Evolutionary conservation across 1,284 basidiomycete species (phyloP), one percentile per base, ranked within the genome.

Genomic region (Ustanciosporium gigantosporum): DNA sequence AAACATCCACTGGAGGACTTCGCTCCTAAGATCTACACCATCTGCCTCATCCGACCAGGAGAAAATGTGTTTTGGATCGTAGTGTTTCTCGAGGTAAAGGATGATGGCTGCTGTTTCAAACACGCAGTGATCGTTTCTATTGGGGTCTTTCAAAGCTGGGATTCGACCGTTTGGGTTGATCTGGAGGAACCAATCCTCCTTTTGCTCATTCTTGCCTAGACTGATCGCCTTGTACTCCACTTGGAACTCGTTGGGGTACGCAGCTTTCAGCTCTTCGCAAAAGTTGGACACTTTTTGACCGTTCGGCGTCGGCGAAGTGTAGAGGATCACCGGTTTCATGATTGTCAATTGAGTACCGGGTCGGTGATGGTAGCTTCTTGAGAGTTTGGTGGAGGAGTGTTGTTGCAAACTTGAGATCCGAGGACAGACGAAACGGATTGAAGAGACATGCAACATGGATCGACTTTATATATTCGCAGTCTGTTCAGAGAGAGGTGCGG

Each of bases 121-220:
- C 2, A 70, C 65, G 42, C 45, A 51, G 25, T 53, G 41, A 36
- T 68, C 57, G 36, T 31, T 25, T 5, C 49, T 38, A 48, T 68
- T 66, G 16, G 60, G 66, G 32, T 70, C 68, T 16, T 56, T 46
- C 3, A 61, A 20, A 1, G 72, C 72, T 5, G 72, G 72, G 31
- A 74, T 73, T 2, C 72, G 57, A 2, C 72, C 72, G 27, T 74
- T 74, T 19, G 72, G 71, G 46, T 71, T 73, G 61, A 74, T 65
- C 36, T 59, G 36, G 24, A 68, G 45, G 36, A 66, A 66, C 60
- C 68, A 71, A 11, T 55, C 47, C 27, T 66, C 58, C 40, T 72
- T 72, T 38, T 72, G 69, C 29, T 64, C 57, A 32, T 67, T 70
- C 46, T 62, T 55, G 29, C 58, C 51, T 1, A 61, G 32, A 1